Conservation (phyloP, 805 yeast species). For the Candida fluviatilis region DNA sequence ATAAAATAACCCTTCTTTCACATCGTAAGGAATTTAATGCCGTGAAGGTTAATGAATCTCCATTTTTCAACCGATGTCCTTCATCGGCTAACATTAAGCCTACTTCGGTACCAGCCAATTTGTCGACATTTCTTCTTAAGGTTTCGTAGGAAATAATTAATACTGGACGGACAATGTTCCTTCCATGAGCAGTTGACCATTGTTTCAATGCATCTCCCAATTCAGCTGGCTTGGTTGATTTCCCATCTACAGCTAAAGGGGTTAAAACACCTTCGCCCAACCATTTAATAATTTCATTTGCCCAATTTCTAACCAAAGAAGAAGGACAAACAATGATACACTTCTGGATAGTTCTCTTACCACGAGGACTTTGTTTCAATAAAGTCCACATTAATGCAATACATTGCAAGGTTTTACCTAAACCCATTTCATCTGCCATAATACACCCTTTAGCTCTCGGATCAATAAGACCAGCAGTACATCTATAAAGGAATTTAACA, state of each 20-base stretch:
- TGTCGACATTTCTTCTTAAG: slow-evolving; percentile 76
- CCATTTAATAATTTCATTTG: slow-evolving; percentile 94
- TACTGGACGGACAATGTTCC: slow-evolving; percentile 89
- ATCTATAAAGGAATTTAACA: slow-evolving; percentile 82
- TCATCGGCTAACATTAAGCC: slow-evolving; percentile 71
- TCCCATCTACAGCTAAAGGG: slow-evolving; percentile 91
- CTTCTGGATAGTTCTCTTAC: slow-evolving; percentile 77
- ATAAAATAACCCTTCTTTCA: slow-evolving; percentile 81
- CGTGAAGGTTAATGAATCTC: slow-evolving; percentile 87
- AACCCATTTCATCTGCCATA: slow-evolving; percentile 98
- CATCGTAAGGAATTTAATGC: slow-evolving; percentile 82
- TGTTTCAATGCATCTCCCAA: slow-evolving; percentile 63
- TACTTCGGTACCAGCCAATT: slow-evolving; percentile 68
- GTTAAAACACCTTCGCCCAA: slow-evolving; percentile 86
- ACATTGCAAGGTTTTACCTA: slow-evolving; percentile 89
- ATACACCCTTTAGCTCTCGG: slow-evolving; percentile 90
- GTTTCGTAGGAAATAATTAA: slow-evolving; percentile 94
- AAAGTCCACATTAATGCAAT: slow-evolving; percentile 90
- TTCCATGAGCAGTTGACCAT: slow-evolving; percentile 87
- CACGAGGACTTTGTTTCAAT: slow-evolving; percentile 82
- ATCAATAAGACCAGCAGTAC: slow-evolving; percentile 84
- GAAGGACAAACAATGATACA: slow-evolving; percentile 95
- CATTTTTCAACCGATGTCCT: slow-evolving; percentile 50
- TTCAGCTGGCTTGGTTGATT: slow-evolving; percentile 66
- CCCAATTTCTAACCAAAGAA: slow-evolving; percentile 92